These are phyloP conservation scores for Leptoxyphium fumago DNA, from an alignment of 2,329 filamentous ascomycete species.

Conservation along the genomic window DNA sequence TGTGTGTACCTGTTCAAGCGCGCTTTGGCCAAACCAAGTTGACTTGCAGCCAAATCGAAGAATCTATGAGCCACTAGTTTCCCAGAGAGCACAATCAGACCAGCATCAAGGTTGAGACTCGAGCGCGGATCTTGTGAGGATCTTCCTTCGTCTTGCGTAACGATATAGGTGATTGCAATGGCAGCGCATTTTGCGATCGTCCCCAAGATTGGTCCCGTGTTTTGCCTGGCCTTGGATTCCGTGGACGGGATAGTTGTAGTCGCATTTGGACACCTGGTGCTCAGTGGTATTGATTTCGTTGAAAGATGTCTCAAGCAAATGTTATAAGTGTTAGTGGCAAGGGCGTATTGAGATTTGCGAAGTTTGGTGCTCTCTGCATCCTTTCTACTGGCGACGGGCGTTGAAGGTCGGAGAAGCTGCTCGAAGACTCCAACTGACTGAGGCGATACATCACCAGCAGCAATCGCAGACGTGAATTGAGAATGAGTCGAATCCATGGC, in stretches of 20 bases:
- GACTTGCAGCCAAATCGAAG: conserved; percentile 48
- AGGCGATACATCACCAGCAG: neutral
- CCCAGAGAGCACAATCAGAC: conserved; percentile 53
- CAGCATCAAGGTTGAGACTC: conserved; percentile 55
- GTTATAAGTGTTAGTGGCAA: neutral
- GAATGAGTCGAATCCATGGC: neutral
- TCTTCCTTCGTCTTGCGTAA: conserved; percentile 38
- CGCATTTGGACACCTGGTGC: neutral
- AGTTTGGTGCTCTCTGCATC: neutral
- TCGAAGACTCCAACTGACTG: neutral
- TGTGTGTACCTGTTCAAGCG: too few relatives aligned
- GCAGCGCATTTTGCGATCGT: conserved; percentile 54
- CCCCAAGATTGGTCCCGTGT: neutral
- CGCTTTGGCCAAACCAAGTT: too few relatives aligned
- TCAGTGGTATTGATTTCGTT: neutral
- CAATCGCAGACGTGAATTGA: neutral
- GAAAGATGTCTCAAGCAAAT: neutral
- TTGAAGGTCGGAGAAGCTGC: neutral
- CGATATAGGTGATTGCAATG: conserved; percentile 49
- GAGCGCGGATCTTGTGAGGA: conserved; percentile 40
- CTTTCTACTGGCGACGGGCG: neutral
- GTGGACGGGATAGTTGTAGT: neutral
- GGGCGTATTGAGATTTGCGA: neutral
- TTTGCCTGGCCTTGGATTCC: neutral
- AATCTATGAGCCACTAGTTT: conserved; percentile 51